Percentiles rank a stretch among this genome's conserved stretches.
Conservation (phyloP, 192 early-diverging fungal species). For the Funneliformis mosseae region DNA sequence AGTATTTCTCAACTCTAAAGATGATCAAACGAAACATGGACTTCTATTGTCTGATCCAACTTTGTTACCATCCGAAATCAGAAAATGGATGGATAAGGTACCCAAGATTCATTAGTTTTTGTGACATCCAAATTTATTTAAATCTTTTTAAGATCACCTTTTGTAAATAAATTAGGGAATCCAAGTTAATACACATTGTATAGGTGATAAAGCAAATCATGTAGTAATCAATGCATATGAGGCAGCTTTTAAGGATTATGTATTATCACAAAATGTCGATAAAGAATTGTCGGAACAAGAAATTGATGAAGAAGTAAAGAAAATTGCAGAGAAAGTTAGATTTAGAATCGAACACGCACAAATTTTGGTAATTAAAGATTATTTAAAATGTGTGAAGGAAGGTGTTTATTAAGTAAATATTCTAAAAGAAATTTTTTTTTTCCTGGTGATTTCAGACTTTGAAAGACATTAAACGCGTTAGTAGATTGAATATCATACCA, state of each 20-base stretch:
- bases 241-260: constrained; percentile 10
- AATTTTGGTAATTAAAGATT: constrained; percentile 42
- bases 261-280: constrained; percentile 10
- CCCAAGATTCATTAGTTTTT: background rate
- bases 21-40: constrained; percentile 47
- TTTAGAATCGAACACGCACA: constrained; percentile 63
- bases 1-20: constrained; percentile 1
- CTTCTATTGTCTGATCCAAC: constrained; percentile 39
- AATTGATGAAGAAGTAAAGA: constrained; percentile 2
- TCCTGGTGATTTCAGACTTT: constrained; percentile 31
- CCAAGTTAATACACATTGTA: constrained; percentile 58
- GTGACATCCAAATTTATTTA: background rate
- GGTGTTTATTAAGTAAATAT: too few species aligned
- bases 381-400: background rate
- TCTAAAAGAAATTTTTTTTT: too few species aligned
- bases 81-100: constrained; percentile 33
- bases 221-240: constrained; percentile 56
- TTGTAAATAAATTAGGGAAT: constrained; percentile 43
- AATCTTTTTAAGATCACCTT: background rate
- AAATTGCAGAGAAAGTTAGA: constrained; percentile 31
- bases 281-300: background rate
- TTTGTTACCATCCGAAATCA: constrained; percentile 21
- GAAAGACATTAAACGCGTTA: constrained; percentile 52
- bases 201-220: constrained; percentile 60
- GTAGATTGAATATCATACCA: constrained; percentile 49